phyloP scores from a whole-genome alignment of 768 basidiomycete genomes.

The Hygrophorus pudorinus region DNA sequence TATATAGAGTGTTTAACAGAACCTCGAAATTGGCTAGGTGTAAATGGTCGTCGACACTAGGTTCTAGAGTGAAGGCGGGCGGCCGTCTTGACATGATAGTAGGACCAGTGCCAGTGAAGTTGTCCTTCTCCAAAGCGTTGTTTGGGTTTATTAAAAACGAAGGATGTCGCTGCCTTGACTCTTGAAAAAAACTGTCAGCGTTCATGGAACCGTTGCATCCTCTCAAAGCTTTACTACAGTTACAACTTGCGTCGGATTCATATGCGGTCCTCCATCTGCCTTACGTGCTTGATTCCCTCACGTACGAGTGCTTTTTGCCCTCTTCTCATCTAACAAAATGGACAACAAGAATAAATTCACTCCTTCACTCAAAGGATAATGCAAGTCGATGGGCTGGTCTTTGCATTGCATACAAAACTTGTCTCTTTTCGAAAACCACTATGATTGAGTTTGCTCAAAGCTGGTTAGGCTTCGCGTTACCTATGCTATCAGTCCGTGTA shows the following conservation, averaged over 20 bases:
- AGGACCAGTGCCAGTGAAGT: not conserved
- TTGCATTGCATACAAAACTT: conserved; percentile 61
- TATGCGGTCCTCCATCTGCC: conserved; percentile 51
- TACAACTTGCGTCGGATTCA: conserved; percentile 62
- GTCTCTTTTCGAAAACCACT: conserved; percentile 41
- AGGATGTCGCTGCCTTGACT: not conserved
- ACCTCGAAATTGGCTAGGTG: conserved; percentile 50
- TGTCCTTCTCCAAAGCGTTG: not conserved
- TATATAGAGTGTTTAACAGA: not conserved
- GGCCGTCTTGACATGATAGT: conserved; percentile 10
- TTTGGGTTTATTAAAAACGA: conserved; percentile 2
- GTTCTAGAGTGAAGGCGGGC: conserved; percentile 30
- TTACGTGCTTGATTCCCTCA: conserved; percentile 47
- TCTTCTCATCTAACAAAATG: conserved; percentile 69
- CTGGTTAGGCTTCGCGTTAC: conserved; percentile 60
- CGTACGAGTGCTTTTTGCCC: conserved; percentile 39
- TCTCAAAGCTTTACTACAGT: conserved; percentile 56
- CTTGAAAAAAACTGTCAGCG: not conserved
- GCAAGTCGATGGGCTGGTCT: conserved; percentile 75
- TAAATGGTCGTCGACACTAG: conserved; percentile 42
- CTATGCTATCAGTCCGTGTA: conserved; percentile 59
- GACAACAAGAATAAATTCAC: conserved; percentile 60
- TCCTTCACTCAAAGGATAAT: conserved; percentile 71
- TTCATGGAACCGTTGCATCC: conserved; percentile 40
- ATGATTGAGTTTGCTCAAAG: conserved; percentile 64